Base-by-base conservation (phyloP, 2,329 filamentous ascomycete genomes). In the Cladophialophora yegresii region DNA sequence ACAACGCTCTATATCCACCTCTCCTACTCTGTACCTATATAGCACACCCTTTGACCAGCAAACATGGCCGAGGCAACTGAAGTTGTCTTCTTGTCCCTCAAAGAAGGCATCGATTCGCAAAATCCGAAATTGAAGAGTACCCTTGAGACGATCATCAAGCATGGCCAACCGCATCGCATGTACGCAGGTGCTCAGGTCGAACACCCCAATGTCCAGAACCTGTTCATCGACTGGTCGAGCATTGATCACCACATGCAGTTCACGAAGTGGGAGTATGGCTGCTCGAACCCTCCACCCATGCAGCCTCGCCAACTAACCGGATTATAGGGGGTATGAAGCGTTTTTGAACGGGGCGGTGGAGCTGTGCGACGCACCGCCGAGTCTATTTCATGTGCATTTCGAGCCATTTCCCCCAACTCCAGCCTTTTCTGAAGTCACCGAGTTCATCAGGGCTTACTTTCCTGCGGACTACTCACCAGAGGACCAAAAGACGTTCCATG, bases 171-270 rank as follows among this genome's bases (percentile, higher is more conserved):
- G 40, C 70, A 71, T 61, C 53, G 70, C 22, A 32, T 61, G 43
- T 72, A 67, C 61, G 69, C 55, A 40, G 72, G 72, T 33, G 59
- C 58, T 7, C 68, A 72, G 50, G 57, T 72, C 5, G 73, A 74
- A 58, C 70, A 72, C 47, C 69, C 61, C 1, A 69, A 54, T 49
- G 64, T 67, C 4, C 26, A 68, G 28, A 64, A 61, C n/a, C 53
- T 73, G 7, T 69, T 72, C 47, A 61, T 74, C 28, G 72, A 73
- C 56, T 74, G 73, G 72, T 69, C 71, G 23, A 71, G 63, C 13
- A 54, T 72, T n/a, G 70, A 70, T 32, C 53, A 63, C 33, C 71
- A 73, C 63, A 67, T 70, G 50, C 68, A 68, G 23, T 74, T 73
- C 64, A 72, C 67, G 3, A 63, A 59, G 9, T 61, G 60, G 20